Percentiles rank a stretch among this genome's conserved stretches.
These are phyloP conservation scores for Aspergillus piperis DNA, from an alignment of 2,329 filamentous ascomycete species.

Conservation along the genomic window DNA sequence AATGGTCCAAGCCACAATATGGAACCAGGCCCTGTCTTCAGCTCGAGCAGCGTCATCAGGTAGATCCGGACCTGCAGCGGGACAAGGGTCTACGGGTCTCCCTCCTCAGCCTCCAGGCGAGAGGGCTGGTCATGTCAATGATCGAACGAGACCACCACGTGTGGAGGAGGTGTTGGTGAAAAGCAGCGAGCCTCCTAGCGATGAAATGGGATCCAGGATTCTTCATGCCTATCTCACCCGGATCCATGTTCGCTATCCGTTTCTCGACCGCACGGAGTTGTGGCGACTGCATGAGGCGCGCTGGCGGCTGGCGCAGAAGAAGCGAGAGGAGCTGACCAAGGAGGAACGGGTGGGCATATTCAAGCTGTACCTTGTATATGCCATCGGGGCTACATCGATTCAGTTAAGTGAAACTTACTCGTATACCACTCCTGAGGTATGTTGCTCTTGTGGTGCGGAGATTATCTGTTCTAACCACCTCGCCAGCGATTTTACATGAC, in stretches of 20 bases:
- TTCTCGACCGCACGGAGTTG: constrained; percentile 50
- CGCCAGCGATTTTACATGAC: constrained; percentile 51
- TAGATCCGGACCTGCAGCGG: constrained; percentile 8
- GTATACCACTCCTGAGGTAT: constrained; percentile 47
- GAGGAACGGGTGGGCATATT: constrained; percentile 51
- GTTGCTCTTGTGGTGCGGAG: neutral
- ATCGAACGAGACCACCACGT: constrained; percentile 35
- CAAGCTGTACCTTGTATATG: constrained; percentile 56
- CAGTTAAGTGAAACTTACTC: constrained; percentile 51
- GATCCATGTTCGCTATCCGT: constrained; percentile 54
- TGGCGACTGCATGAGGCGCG: constrained; percentile 48
- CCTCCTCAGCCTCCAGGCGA: constrained; percentile 19
- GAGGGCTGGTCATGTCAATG: constrained; percentile 13
- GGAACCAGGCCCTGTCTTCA: constrained; percentile 52
- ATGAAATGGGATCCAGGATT: constrained; percentile 48
- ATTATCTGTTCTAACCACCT: neutral
- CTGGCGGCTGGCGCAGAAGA: constrained; percentile 39
- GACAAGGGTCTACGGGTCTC: constrained; percentile 8
- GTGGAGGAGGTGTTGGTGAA: constrained; percentile 47
- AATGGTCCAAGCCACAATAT: constrained; percentile 57
- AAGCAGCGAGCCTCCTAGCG: constrained; percentile 49
- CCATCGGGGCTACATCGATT: constrained; percentile 53
- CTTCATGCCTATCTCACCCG: constrained; percentile 50
- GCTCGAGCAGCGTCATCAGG: constrained; percentile 20
- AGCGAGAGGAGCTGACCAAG: constrained; percentile 36